These are phyloP conservation scores for Iris macrosiphon DNA, from an alignment of 106 monocot genomes.

Conservation along the genomic window DNA sequence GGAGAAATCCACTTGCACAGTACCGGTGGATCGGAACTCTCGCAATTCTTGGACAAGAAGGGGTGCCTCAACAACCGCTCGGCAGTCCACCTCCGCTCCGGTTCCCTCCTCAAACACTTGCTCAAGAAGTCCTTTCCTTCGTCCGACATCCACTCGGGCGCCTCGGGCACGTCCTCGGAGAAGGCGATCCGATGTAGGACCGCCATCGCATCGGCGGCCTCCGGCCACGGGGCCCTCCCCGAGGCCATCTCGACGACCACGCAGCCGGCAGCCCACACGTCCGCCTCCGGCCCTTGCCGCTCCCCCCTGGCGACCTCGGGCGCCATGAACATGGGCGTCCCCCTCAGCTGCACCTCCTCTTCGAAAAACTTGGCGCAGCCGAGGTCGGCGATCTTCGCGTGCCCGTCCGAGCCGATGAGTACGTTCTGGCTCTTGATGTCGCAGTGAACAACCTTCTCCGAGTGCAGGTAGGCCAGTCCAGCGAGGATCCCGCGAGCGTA, in stretches of 20 bases:
- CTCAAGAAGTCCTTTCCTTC: slow-evolving; percentile 34
- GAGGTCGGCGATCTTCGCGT: slow-evolving; percentile 16
- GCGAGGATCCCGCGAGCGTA: slow-evolving; percentile 25
- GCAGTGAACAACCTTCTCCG: slow-evolving; percentile 46
- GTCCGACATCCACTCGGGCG: slow-evolving; percentile 21
- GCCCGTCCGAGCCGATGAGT: slow-evolving; percentile 33
- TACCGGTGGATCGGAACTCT: not conserved
- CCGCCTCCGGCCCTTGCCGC: slow-evolving; percentile 46
- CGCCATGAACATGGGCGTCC: slow-evolving; percentile 62
- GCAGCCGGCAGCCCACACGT: slow-evolving; percentile 72
- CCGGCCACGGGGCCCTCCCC: slow-evolving; percentile 40
- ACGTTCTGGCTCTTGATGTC: slow-evolving; percentile 68
- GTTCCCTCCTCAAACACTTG: slow-evolving; percentile 31
- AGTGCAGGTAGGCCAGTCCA: slow-evolving; percentile 51
- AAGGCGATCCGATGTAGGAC: slow-evolving; percentile 45
- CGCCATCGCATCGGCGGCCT: slow-evolving; percentile 10
- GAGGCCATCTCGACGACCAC: slow-evolving; percentile 58
- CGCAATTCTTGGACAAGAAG: slow-evolving; percentile 20
- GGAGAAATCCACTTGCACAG: slow-evolving; percentile 41
- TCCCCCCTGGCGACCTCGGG: slow-evolving; percentile 66
- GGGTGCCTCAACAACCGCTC: slow-evolving; percentile 52
- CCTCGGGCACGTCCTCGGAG: slow-evolving; percentile 21
- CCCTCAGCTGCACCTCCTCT: not conserved
- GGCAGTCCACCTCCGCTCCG: slow-evolving; percentile 42
- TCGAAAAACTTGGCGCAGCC: slow-evolving; percentile 8